These are phyloP conservation scores for Clavispora fructus DNA, from an alignment of 805 yeast genomes.

Conservation along the genomic window DNA sequence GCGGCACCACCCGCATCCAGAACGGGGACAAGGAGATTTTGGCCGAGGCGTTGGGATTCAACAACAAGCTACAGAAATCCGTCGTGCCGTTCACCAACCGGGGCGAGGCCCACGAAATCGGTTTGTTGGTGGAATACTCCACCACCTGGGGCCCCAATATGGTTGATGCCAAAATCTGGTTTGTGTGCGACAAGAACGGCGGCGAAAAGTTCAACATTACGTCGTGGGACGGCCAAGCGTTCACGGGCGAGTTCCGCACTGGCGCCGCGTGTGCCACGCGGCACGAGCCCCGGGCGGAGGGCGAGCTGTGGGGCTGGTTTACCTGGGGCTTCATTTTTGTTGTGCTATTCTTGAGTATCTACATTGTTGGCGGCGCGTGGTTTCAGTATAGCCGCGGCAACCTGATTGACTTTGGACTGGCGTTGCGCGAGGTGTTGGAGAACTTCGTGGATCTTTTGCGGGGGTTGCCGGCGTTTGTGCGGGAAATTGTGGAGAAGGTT, in stretches of 20 bases:
- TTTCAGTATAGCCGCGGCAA: slow-evolving; percentile 69
- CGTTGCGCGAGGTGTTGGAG: slow-evolving; percentile 69
- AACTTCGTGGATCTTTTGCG: slow-evolving; percentile 52
- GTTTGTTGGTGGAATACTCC: slow-evolving; percentile 34
- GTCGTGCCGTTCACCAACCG: slow-evolving; percentile 23
- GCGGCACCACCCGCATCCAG: slow-evolving; percentile 62
- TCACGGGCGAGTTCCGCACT: slow-evolving; percentile 21
- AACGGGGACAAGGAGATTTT: slow-evolving; percentile 45
- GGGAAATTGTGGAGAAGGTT: slow-evolving; percentile 63
- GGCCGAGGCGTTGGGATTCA: slow-evolving; percentile 60
- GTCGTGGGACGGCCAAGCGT: slow-evolving; percentile 32
- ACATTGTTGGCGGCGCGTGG: slow-evolving; percentile 72
- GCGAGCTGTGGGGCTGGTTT: slow-evolving; percentile 73
- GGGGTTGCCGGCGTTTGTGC: slow-evolving; percentile 59
- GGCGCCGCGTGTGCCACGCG: slow-evolving; percentile 37
- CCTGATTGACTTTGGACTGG: slow-evolving; percentile 63
- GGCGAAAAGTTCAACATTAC: slow-evolving; percentile 19
- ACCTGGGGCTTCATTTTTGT: slow-evolving; percentile 74
- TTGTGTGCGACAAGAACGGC: slow-evolving; percentile 39
- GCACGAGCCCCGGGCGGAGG: slow-evolving; percentile 19
- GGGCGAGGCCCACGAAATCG: slow-evolving; percentile 23
- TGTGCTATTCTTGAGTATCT: slow-evolving; percentile 65
- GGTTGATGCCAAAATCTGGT: slow-evolving; percentile 43
- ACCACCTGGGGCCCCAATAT: slow-evolving; percentile 67
- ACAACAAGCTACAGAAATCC: slow-evolving; percentile 33